These are phyloP conservation scores for Verruconis gallopava DNA, from an alignment of 2,329 filamentous ascomycete species.

Conservation along the genomic window DNA sequence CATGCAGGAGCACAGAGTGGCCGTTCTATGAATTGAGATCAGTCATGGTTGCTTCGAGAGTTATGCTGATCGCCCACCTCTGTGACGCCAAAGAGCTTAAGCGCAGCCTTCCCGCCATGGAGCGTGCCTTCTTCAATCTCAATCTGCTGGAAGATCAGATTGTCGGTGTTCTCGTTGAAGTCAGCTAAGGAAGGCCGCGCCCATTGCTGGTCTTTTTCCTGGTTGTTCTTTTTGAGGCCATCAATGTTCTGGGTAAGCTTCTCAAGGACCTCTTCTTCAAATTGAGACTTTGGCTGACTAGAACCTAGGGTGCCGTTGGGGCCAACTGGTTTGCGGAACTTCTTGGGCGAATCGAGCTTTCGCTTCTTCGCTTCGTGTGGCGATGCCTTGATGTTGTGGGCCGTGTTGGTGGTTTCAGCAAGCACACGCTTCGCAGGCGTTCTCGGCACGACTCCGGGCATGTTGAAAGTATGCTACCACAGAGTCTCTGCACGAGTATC, in stretches of 20 bases:
- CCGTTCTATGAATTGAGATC: constrained; percentile 40
- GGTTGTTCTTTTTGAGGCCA: constrained; percentile 70
- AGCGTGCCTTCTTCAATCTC: constrained; percentile 84
- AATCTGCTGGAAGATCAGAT: constrained; percentile 86
- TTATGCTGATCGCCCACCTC: constrained; percentile 37
- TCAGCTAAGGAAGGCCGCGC: constrained; percentile 47
- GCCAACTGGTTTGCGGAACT: constrained; percentile 43
- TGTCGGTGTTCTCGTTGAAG: constrained; percentile 52
- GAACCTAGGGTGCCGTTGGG: constrained; percentile 38
- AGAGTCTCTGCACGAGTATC: no score
- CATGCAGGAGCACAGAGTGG: constrained; percentile 87
- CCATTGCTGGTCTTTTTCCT: constrained; percentile 92
- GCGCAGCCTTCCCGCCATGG: constrained; percentile 58
- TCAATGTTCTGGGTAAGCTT: constrained; percentile 91
- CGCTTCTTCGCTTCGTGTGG: constrained; percentile 60
- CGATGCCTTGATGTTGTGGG: constrained; percentile 30
- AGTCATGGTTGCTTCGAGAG: constrained; percentile 16
- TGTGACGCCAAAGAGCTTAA: constrained; percentile 91
- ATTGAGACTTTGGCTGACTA: constrained; percentile 75
- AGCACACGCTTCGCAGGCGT: constrained; percentile 34
- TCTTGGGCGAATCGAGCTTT: constrained; percentile 49
- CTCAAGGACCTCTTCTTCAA: constrained; percentile 88
- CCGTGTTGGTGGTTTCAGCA: constrained; percentile 31
- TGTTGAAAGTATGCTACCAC: not conserved
- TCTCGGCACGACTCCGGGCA: constrained; percentile 3